These are phyloP conservation scores for Maudiozyma pseudohumilis DNA, from an alignment of 805 yeast species.

Conservation along the genomic window DNA sequence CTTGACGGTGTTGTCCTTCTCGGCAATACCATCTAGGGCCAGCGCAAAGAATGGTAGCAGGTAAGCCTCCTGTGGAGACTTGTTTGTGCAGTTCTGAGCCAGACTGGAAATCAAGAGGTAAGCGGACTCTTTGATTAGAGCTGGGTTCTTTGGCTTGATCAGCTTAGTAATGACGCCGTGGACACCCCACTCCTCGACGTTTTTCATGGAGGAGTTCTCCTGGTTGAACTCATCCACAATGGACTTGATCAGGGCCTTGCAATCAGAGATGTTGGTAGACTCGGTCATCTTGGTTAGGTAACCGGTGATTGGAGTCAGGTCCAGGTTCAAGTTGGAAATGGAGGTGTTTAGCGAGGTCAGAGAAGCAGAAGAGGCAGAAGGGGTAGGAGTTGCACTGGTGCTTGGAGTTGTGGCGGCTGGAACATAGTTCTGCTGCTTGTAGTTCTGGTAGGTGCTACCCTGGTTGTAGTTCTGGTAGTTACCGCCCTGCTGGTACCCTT, in stretches of 20 bases:
- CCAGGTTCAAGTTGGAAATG: conserved; percentile 44
- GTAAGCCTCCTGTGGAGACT: conserved; percentile 66
- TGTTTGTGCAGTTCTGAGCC: conserved; percentile 54
- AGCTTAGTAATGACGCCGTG: conserved; percentile 54
- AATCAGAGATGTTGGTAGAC: conserved; percentile 28
- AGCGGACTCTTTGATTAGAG: conserved; percentile 69
- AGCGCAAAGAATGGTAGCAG: conserved; percentile 51
- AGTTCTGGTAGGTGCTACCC: conserved; percentile 7
- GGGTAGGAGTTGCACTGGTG: conserved; percentile 29
- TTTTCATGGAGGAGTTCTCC: conserved; percentile 22
- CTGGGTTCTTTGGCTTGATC: conserved; percentile 61
- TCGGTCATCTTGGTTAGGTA: conserved; percentile 32
- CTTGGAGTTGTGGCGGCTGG: conserved; percentile 31
- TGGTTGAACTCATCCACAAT: conserved; percentile 40
- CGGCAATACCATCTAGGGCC: conserved; percentile 66
- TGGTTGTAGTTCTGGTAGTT: conserved; percentile 11
- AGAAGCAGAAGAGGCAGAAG: conserved; percentile 58
- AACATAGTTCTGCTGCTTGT: conserved; percentile 18
- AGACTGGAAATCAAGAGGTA: conserved; percentile 49
- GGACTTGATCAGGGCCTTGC: conserved; percentile 27
- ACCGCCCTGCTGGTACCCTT: conserved; percentile 6
- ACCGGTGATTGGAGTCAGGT: conserved; percentile 54
- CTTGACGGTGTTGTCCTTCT: conserved; percentile 78
- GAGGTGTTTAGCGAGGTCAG: conserved; percentile 59
- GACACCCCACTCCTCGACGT: conserved; percentile 57